Evolutionary conservation across 2,329 filamentous ascomycete species (phyloP).

Genomic region (Aspergillus transmontanensis): DNA sequence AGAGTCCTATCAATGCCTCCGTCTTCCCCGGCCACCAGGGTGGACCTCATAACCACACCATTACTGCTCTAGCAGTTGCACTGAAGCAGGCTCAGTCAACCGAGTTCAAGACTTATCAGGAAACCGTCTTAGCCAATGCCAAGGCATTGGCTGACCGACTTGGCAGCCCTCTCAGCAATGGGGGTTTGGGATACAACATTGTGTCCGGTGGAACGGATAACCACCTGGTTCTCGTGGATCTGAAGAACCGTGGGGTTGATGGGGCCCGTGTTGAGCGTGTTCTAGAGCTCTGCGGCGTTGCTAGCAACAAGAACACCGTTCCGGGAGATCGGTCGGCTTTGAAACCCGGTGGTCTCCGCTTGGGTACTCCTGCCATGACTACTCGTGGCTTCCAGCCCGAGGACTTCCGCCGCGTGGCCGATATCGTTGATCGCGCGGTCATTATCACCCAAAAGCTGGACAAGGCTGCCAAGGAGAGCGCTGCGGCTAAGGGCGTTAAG

Average conservation of each 20-base stretch:
- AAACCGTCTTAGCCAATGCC: constrained; percentile 89
- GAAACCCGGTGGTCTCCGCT: constrained; percentile 87
- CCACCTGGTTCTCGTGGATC: constrained; percentile 94
- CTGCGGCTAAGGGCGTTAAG: constrained; percentile 83
- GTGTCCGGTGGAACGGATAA: constrained; percentile 96
- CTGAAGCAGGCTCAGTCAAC: constrained; percentile 88
- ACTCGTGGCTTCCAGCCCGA: constrained; percentile 87
- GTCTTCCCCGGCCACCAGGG: constrained; percentile 99
- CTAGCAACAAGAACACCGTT: constrained; percentile 99
- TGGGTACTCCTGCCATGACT: constrained; percentile 97
- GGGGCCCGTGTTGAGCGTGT: constrained; percentile 91
- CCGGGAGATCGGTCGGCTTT: constrained; percentile 93
- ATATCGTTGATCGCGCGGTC: constrained; percentile 82
- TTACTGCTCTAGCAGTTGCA: constrained; percentile 92
- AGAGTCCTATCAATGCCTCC: constrained; percentile 96
- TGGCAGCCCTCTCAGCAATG: constrained; percentile 69
- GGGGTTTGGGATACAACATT: constrained; percentile 84
- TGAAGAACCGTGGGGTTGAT: constrained; percentile 83
- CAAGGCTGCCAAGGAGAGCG: constrained; percentile 68
- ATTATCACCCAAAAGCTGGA: constrained; percentile 76
- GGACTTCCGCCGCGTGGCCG: constrained; percentile 84
- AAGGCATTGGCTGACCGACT: constrained; percentile 78
- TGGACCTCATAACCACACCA: constrained; percentile 99
- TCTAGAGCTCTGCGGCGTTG: constrained; percentile 88
- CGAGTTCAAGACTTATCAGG: constrained; percentile 93